These are phyloP conservation scores for Berberis vulgaris DNA, from an alignment of 164 flowering plant species.

Conservation along the genomic window DNA sequence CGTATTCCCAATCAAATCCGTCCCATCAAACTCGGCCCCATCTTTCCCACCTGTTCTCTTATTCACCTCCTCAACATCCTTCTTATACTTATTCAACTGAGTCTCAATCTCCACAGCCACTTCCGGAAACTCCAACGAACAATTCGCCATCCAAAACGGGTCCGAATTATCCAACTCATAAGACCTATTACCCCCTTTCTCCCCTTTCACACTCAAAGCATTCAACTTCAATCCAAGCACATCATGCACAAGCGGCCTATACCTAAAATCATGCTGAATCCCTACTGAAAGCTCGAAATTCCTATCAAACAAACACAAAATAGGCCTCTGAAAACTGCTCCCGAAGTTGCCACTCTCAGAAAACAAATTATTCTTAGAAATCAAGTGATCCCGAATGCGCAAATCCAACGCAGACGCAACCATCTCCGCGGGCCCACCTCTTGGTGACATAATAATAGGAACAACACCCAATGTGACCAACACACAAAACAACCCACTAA, in stretches of 20 bases:
- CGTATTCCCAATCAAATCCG: constrained; percentile 87
- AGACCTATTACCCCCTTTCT: constrained; percentile 72
- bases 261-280: constrained; percentile 91
- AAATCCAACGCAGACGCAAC: constrained; percentile 79
- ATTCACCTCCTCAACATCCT: constrained; percentile 92
- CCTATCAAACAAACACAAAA: constrained; percentile 87
- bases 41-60: constrained; percentile 67
- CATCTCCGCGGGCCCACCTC: constrained; percentile 98
- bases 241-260: constrained; percentile 87
- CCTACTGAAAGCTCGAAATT: constrained; percentile 82
- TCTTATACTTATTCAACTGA: constrained; percentile 83
- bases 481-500: constrained; percentile 76
- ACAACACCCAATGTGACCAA: constrained; percentile 81
- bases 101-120: constrained; percentile 93
- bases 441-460: constrained; percentile 82
- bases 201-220: constrained; percentile 68
- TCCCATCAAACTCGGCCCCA: constrained; percentile 78
- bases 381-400: constrained; percentile 31
- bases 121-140: constrained; percentile 74
- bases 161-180: constrained; percentile 76
- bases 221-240: constrained; percentile 84
- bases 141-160: constrained; percentile 83
- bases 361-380: constrained; percentile 81
- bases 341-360: constrained; percentile 66
- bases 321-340: constrained; percentile 63